Percentiles rank a stretch among this genome's conserved stretches.
These are phyloP conservation scores for Globisporangium solare DNA, from an alignment of 352 stramenopile genomes.

Conservation along the genomic window DNA sequence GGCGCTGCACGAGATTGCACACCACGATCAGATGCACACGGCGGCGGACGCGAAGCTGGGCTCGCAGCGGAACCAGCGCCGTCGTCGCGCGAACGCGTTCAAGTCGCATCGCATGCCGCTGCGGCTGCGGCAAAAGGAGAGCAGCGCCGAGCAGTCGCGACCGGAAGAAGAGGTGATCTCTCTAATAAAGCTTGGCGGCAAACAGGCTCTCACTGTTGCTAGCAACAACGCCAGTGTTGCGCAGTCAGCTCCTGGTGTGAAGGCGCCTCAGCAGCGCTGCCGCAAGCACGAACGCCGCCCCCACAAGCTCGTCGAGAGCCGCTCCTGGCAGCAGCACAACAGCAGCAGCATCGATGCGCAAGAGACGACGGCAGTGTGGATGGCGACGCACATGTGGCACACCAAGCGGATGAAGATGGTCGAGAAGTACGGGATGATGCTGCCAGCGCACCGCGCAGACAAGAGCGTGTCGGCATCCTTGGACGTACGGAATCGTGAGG, in stretches of 20 bases:
- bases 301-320: slow-evolving; percentile 34
- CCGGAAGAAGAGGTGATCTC: slow-evolving; percentile 19
- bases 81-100: slow-evolving; percentile 73
- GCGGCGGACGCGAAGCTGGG: slow-evolving; percentile 38
- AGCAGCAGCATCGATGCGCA: not conserved
- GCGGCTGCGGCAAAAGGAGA: slow-evolving; percentile 28
- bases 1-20: slow-evolving; percentile 59
- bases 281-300: slow-evolving; percentile 59
- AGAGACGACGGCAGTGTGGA: slow-evolving; percentile 27
- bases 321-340: slow-evolving; percentile 23
- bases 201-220: not conserved
- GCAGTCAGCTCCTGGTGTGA: not conserved
- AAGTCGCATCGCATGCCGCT: slow-evolving; percentile 68
- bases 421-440: slow-evolving; percentile 38
- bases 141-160: slow-evolving; percentile 4
- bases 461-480: slow-evolving; percentile 66
- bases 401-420: slow-evolving; percentile 73
- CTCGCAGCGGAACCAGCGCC: slow-evolving; percentile 56
- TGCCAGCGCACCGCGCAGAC: slow-evolving; percentile 43
- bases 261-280: slow-evolving; percentile 24
- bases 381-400: slow-evolving; percentile 72
- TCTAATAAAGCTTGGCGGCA: slow-evolving; percentile 10
- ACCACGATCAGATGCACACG: slow-evolving; percentile 18
- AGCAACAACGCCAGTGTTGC: not conserved
- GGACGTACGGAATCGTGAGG: slow-evolving; percentile 9